phyloP scores from a whole-genome alignment of 2,329 filamentous ascomycete species.

The Juglanconis sp. region DNA sequence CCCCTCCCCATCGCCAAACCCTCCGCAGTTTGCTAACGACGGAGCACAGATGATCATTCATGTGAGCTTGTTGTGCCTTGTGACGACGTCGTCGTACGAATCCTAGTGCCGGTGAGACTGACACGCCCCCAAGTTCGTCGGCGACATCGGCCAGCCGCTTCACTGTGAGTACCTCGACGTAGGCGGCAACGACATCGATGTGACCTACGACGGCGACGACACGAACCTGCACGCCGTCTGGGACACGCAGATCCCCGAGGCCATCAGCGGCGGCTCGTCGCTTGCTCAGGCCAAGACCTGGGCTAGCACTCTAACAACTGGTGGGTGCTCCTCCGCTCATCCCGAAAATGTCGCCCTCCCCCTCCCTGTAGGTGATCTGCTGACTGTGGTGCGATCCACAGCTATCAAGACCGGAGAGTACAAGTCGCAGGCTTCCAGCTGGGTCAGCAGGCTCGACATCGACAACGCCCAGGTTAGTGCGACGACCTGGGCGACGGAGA shows the following conservation, averaged over 20 bases:
- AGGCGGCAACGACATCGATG: slow-evolving; percentile 55
- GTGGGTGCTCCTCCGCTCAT: slow-evolving; percentile 15
- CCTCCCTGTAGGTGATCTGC: background rate
- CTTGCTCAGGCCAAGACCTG: slow-evolving; percentile 36
- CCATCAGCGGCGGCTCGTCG: slow-evolving; percentile 34
- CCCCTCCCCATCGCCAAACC: background rate
- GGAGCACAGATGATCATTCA: slow-evolving; percentile 29
- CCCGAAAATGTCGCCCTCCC: no score
- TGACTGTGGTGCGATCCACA: background rate
- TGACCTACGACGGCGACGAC: slow-evolving; percentile 45
- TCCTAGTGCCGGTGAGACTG: background rate
- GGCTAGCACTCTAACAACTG: slow-evolving; percentile 33
- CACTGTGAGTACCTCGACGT: slow-evolving; percentile 49
- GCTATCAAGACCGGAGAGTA: slow-evolving; percentile 37
- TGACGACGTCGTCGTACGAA: background rate
- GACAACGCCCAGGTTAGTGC: slow-evolving; percentile 30
- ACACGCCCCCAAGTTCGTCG: slow-evolving; percentile 43
- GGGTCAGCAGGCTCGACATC: slow-evolving; percentile 34
- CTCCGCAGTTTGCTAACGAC: slow-evolving; percentile 9
- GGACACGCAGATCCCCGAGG: slow-evolving; percentile 57
- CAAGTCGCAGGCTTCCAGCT: slow-evolving; percentile 31
- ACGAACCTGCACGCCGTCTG: slow-evolving; percentile 61
- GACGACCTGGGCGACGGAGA: slow-evolving; percentile 38
- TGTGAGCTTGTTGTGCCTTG: slow-evolving; percentile 19
- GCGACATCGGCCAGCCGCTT: slow-evolving; percentile 54